Base-by-base conservation (phyloP, 2,329 filamentous ascomycete genomes). In the Pleurostoma richardsiae region DNA sequence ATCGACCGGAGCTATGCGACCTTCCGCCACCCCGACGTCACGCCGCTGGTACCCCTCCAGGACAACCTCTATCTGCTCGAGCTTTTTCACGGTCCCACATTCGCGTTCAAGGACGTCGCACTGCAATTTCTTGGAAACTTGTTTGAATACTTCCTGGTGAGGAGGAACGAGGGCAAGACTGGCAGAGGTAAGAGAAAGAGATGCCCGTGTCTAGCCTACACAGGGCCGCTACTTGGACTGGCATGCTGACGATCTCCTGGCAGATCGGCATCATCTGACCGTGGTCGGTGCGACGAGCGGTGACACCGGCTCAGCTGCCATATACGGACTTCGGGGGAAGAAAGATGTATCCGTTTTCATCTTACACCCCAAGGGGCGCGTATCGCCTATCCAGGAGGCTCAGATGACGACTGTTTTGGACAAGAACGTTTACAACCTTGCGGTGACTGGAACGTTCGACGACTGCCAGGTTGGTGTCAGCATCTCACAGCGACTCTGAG, bases 291-390 rank as follows among this genome's bases (percentile, higher is more conserved):
- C 89, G 30, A 95, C 90, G 11, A 90, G 85, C 59, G 90, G 90
- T 53, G 89, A 90, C 64, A 97, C 92, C 29, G 92, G 92, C 28
- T 96, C 90, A 29, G 92, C 92, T 8, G 94, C 94, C 54, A 97
- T 99, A 57, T 96, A 97, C 62, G 94, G 94, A 47, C 77, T 99
- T 46, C 76, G 91, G 43, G 90, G 91, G 46, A 97, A 97, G 82
- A 91, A 95, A 70, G 94, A 99, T 75, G 88, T 96, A 11, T 95
- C 90, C 0, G 88, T 97, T 45, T 94, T 95, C 72, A 97, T 99
- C 63, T 79, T 97, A 59, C 86, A 92, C 66, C 94, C 94, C 29
- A 88, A 94, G 67, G 92, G 90, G 52, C 87, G 90, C 55, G 86
- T 97, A 52, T 90, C 86, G 63, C 88, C 90, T 10, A 87, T 97